These are phyloP conservation scores for Penicillium crustosum DNA, from an alignment of 2,329 filamentous ascomycete species.

Conservation along the genomic window DNA sequence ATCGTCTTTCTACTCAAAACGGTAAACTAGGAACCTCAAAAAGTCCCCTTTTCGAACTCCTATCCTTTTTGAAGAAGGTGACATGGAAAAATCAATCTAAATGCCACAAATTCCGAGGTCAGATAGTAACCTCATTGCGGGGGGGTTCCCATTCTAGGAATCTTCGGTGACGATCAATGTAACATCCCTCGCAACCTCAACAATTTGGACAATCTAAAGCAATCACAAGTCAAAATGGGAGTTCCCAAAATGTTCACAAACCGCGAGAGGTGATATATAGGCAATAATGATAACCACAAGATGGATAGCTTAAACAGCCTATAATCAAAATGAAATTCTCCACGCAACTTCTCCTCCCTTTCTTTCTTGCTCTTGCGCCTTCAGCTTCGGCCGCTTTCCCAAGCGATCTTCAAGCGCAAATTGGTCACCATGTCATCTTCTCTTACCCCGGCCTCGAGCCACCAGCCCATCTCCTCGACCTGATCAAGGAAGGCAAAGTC, in stretches of 20 bases:
- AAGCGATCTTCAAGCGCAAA: slow-evolving; percentile 15
- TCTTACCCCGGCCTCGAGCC: slow-evolving; percentile 31
- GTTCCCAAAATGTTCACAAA: background rate
- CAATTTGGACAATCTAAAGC: background rate
- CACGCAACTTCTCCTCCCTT: slow-evolving; percentile 1
- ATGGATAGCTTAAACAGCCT: background rate
- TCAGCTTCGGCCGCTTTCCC: background rate
- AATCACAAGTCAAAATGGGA: background rate
- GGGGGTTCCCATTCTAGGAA: background rate
- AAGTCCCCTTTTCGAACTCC: background rate
- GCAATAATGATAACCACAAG: background rate
- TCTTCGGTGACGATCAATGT: slow-evolving; percentile 14
- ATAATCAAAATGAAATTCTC: slow-evolving; percentile 7
- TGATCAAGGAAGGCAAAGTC: slow-evolving; percentile 31
- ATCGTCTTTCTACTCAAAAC: too few species aligned
- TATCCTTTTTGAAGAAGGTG: background rate
- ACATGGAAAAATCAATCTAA: background rate
- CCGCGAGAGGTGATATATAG: background rate
- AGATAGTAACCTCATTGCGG: slow-evolving; percentile 9
- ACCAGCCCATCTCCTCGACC: slow-evolving; percentile 24
- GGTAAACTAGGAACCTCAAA: background rate
- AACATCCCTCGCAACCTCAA: slow-evolving; percentile 3
- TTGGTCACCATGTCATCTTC: slow-evolving; percentile 34
- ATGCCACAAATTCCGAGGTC: background rate
- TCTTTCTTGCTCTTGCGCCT: background rate